phyloP scores from a whole-genome alignment of 164 flowering plant species.

The Kingdonia uniflora region DNA sequence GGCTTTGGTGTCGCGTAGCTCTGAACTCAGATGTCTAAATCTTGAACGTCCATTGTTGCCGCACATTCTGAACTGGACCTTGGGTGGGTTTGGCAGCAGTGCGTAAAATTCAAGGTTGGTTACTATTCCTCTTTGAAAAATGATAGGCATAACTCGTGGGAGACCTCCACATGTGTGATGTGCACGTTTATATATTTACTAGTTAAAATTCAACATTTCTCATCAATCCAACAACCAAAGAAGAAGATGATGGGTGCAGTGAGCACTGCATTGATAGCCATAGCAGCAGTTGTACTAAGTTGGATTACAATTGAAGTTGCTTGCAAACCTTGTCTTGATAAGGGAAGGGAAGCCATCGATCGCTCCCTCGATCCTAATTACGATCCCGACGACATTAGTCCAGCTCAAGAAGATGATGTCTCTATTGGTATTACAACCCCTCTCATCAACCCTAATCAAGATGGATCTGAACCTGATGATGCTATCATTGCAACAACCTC shows the following conservation, averaged over 20 bases:
- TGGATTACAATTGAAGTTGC: slow-evolving; percentile 92
- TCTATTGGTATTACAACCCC: slow-evolving; percentile 19
- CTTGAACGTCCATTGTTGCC: too few relatives aligned
- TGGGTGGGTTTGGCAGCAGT: too few relatives aligned
- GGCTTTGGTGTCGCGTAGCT: too few relatives aligned
- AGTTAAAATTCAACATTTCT: too few relatives aligned
- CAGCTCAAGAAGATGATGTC: background rate
- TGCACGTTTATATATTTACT: too few relatives aligned
- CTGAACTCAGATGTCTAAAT: too few relatives aligned
- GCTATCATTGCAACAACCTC: slow-evolving; percentile 2
- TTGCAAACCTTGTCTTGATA: slow-evolving; percentile 93
- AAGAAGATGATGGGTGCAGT: slow-evolving; percentile 57
- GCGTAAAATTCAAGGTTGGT: too few relatives aligned
- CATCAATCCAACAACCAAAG: too few relatives aligned
- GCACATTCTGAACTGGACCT: too few relatives aligned
- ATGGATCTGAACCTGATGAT: background rate
- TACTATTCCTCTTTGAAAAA: too few relatives aligned
- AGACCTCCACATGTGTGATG: too few relatives aligned
- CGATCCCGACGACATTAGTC: slow-evolving; percentile 66
- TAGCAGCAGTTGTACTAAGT: slow-evolving; percentile 60
- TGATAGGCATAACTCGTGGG: too few relatives aligned
- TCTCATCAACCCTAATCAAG: slow-evolving; percentile 32
- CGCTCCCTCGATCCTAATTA: slow-evolving; percentile 76
- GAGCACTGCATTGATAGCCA: slow-evolving; percentile 70
- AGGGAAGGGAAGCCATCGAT: slow-evolving; percentile 91